phyloP scores from a whole-genome alignment of 495 filamentous ascomycete species.

The Cenococcum geophilum region DNA sequence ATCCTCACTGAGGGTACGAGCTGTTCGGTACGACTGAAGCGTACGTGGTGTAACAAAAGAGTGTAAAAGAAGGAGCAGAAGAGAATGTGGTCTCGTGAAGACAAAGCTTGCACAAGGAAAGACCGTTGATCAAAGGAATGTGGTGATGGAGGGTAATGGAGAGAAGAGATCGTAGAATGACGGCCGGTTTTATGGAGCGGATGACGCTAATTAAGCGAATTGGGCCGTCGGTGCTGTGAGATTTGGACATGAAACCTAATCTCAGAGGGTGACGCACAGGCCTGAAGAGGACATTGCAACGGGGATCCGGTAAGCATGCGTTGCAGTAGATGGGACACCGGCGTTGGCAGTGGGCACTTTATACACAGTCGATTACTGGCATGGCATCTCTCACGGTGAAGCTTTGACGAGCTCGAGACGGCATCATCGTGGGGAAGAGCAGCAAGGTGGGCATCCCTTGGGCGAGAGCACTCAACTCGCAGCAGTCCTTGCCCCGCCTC shows the following conservation, averaged over 20 bases:
- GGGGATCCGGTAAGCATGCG: not conserved
- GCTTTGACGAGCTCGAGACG: not conserved
- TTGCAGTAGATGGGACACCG: not conserved
- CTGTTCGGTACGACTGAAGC: conserved; percentile 22
- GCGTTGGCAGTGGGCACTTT: not conserved
- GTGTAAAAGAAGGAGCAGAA: conserved; percentile 22
- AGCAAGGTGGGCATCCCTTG: not conserved
- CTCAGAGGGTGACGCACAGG: not conserved
- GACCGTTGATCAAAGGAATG: conserved; percentile 31
- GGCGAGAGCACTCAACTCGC: not conserved
- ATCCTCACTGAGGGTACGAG: conserved; percentile 1
- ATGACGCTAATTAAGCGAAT: not conserved
- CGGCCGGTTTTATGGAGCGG: conserved; percentile 20
- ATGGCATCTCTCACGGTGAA: not conserved
- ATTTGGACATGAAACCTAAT: not conserved
- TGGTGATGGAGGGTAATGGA: conserved; percentile 17
- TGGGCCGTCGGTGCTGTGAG: not conserved
- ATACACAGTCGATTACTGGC: not conserved
- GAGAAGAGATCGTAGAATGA: conserved; percentile 4
- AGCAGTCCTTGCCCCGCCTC: conserved; percentile 1
- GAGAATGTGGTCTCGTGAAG: conserved; percentile 19
- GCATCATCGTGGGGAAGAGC: not conserved
- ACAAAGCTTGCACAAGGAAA: conserved; percentile 23
- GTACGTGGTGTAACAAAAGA: conserved; percentile 25
- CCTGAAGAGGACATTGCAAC: not conserved